A percentile compares a stretch with the other conserved stretches of the same genome.
Evolutionary conservation across 2,329 filamentous ascomycete genomes (phyloP).

Genomic region (Tolypocladium cylindrosporum): DNA sequence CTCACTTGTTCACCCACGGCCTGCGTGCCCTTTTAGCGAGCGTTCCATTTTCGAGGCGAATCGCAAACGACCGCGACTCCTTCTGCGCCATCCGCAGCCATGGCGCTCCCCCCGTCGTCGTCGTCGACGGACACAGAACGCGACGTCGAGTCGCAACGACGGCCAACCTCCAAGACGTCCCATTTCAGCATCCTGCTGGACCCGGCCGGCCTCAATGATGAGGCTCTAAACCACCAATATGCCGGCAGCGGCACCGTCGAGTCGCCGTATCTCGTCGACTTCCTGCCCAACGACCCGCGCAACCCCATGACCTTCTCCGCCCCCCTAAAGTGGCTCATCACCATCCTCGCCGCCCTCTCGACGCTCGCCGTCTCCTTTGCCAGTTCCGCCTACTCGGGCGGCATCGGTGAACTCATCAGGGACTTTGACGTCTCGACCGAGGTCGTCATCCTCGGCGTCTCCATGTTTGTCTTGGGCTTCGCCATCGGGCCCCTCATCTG

Average conservation of each 20-base stretch:
- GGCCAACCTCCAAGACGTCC: constrained; percentile 20
- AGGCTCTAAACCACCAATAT: constrained; percentile 46
- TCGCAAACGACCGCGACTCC: too few species aligned
- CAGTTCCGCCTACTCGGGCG: constrained; percentile 57
- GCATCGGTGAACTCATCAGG: constrained; percentile 39
- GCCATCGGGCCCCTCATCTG: constrained; percentile 53
- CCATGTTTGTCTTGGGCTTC: constrained; percentile 54
- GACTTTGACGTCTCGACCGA: constrained; percentile 43
- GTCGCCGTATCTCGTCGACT: constrained; percentile 59
- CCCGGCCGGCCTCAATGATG: constrained; percentile 46
- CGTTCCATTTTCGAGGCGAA: background rate
- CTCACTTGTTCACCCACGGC: background rate
- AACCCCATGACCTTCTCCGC: constrained; percentile 53
- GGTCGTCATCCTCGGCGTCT: constrained; percentile 51
- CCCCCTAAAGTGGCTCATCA: constrained; percentile 56
- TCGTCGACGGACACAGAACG: constrained; percentile 19
- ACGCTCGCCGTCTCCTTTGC: constrained; percentile 62
- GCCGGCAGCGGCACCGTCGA: constrained; percentile 52
- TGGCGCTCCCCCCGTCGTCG: constrained; percentile 3
- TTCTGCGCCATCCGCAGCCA: background rate
- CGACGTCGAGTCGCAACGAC: constrained; percentile 32
- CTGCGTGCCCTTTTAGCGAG: background rate
- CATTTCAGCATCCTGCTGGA: constrained; percentile 46
- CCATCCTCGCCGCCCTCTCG: constrained; percentile 51
- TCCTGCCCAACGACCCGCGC: constrained; percentile 54